Evolutionary conservation across 139 green algal genomes (phyloP).

Genomic region (Spirogloea muscicola): DNA sequence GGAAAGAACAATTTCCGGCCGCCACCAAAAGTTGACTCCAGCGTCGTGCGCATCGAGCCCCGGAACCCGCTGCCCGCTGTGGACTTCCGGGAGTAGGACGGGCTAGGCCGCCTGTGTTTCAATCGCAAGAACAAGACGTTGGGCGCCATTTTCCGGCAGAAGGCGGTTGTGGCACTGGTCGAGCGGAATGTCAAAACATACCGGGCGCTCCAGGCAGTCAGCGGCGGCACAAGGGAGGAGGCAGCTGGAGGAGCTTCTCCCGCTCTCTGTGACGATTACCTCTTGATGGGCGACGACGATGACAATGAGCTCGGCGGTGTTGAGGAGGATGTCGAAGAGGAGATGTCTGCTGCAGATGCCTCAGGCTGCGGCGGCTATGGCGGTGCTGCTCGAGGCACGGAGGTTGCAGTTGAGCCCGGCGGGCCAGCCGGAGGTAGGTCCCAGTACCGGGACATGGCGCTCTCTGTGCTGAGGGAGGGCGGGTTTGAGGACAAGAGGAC

Average conservation of each 20-base stretch:
- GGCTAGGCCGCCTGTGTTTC: constrained; percentile 87
- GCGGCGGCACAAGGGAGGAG: neutral
- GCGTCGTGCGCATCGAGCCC: constrained; percentile 94
- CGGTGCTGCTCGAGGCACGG: no score
- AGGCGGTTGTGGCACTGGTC: constrained; percentile 56
- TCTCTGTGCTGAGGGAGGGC: constrained; percentile 62
- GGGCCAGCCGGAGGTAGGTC: no score
- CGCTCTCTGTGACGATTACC: constrained; percentile 4
- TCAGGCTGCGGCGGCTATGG: neutral
- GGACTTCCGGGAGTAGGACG: constrained; percentile 97
- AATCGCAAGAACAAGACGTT: constrained; percentile 97
- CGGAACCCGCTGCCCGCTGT: constrained; percentile 84
- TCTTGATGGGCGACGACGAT: constrained; percentile 12
- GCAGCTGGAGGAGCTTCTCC: constrained; percentile 47
- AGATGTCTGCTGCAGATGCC: no score
- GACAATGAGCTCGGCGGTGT: constrained; percentile 22
- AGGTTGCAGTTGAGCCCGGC: no score
- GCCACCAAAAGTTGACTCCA: constrained; percentile 93
- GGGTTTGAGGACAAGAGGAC: constrained; percentile 72
- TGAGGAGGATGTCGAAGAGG: constrained; percentile 24
- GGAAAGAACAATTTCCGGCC: constrained; percentile 84
- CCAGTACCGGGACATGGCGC: constrained; percentile 43
- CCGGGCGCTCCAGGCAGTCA: constrained; percentile 6
- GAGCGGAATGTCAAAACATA: constrained; percentile 54
- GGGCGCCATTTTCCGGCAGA: constrained; percentile 78